These are phyloP conservation scores for Centella asiatica DNA, from an alignment of 129 eudicot species.

Conservation along the genomic window DNA sequence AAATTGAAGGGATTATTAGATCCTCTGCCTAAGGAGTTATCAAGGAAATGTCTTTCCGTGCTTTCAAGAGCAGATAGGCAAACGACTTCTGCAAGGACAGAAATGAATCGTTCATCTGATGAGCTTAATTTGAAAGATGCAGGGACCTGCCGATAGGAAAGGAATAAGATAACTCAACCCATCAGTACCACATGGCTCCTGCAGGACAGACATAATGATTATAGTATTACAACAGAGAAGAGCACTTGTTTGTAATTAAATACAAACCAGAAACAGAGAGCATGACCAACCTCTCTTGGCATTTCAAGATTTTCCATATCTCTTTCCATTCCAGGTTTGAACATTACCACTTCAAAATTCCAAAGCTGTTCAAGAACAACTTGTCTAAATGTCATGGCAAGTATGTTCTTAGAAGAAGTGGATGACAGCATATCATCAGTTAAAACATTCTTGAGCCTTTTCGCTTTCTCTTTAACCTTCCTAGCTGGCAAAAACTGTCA, in stretches of 20 bases:
- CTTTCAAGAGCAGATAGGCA: constrained; percentile 56
- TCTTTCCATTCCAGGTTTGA: constrained; percentile 66
- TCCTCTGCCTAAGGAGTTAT: constrained; percentile 32
- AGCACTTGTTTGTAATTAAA: background rate
- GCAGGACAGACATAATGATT: constrained; percentile 36
- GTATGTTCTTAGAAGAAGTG: constrained; percentile 52
- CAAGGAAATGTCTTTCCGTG: constrained; percentile 39
- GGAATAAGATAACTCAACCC: constrained; percentile 56
- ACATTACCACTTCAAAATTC: constrained; percentile 58
- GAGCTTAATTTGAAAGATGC: constrained; percentile 62
- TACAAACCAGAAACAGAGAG: constrained; percentile 16
- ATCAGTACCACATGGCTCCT: constrained; percentile 49
- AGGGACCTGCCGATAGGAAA: constrained; percentile 72
- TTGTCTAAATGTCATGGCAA: constrained; percentile 93
- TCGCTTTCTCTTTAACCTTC: constrained; percentile 71
- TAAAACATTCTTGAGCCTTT: constrained; percentile 35
- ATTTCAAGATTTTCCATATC: constrained; percentile 77
- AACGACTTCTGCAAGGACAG: constrained; percentile 71
- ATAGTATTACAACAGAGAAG: constrained; percentile 27
- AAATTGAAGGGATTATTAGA: constrained; percentile 28
- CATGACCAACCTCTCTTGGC: constrained; percentile 58
- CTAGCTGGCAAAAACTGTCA: constrained; percentile 75
- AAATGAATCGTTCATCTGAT: constrained; percentile 51
- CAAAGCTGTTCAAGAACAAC: constrained; percentile 60
- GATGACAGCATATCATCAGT: constrained; percentile 38